Percentiles rank a stretch among this genome's conserved stretches.
Conservation (phyloP, 805 yeast species). For the Blastobotrys chiropterorum region DNA sequence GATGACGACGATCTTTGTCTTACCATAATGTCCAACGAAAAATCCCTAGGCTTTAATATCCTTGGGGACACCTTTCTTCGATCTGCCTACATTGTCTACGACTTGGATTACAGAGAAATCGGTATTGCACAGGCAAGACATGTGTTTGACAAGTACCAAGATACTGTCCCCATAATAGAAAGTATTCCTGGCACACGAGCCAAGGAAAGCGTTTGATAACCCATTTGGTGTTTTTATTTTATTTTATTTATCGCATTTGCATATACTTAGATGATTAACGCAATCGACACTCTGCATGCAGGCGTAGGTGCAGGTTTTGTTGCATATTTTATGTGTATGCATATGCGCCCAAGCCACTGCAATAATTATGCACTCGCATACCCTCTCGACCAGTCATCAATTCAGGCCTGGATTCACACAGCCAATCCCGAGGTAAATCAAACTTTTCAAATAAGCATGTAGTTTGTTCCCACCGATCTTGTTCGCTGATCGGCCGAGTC, state of each 20-base stretch:
- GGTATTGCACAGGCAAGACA: slow-evolving; percentile 47
- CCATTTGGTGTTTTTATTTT: neutral
- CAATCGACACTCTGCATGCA: neutral
- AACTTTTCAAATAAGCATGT: too few species aligned
- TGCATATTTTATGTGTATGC: too few species aligned
- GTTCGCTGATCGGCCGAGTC: neutral
- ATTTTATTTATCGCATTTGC: neutral
- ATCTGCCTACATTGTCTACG: slow-evolving; percentile 58
- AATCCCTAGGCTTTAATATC: slow-evolving; percentile 27
- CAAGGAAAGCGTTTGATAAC: neutral
- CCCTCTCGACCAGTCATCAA: too few species aligned
- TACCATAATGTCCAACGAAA: slow-evolving; percentile 24
- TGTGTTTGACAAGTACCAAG: slow-evolving; percentile 18
- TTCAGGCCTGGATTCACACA: too few species aligned
- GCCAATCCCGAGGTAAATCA: too few species aligned
- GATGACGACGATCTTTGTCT: slow-evolving; percentile 22
- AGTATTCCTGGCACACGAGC: slow-evolving; percentile 13
- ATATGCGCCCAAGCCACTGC: too few species aligned
- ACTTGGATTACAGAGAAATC: slow-evolving; percentile 48
- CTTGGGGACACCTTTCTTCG: slow-evolving; percentile 61
- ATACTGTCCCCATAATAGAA: slow-evolving; percentile 25
- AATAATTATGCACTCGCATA: too few species aligned
- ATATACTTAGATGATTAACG: neutral
- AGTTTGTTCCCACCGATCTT: neutral
- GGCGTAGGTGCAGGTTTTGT: too few species aligned